phyloP scores from a whole-genome alignment of 1,284 basidiomycete genomes.

The Grifola frondosa region DNA sequence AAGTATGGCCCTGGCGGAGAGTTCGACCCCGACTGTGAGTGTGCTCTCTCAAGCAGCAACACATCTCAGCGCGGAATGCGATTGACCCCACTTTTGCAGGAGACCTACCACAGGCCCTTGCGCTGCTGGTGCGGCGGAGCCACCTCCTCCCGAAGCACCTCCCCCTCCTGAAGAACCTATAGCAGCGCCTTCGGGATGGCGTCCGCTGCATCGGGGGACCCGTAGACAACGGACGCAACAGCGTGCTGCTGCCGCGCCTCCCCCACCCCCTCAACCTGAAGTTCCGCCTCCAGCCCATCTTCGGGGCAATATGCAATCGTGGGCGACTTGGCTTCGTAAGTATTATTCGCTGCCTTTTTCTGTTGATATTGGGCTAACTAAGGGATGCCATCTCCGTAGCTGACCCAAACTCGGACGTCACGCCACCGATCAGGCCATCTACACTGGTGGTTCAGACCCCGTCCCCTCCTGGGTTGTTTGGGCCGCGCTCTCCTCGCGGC shows the following conservation, averaged over 20 bases:
- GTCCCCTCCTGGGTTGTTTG: slow-evolving; percentile 57
- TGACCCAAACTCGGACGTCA: too few species aligned
- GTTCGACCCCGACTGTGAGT: slow-evolving; percentile 67
- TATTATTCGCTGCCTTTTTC: slow-evolving; percentile 5
- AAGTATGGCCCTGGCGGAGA: slow-evolving; percentile 76
- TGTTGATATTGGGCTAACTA: background rate
- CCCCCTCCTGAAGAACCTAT: slow-evolving; percentile 14
- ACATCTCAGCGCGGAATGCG: too few species aligned
- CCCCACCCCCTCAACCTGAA: slow-evolving; percentile 24
- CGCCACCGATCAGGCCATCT: too few species aligned
- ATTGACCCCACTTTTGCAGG: slow-evolving; percentile 43
- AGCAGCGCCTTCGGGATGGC: slow-evolving; percentile 54
- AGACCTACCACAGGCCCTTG: slow-evolving; percentile 42
- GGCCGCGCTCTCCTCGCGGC: slow-evolving; percentile 53
- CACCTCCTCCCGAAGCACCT: slow-evolving; percentile 12
- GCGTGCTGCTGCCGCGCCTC: slow-evolving; percentile 16
- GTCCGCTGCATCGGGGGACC: slow-evolving; percentile 43
- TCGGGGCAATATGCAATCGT: slow-evolving; percentile 46
- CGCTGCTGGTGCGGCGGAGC: slow-evolving; percentile 19
- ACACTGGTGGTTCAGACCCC: slow-evolving; percentile 22
- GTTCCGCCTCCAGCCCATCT: slow-evolving; percentile 20
- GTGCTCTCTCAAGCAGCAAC: background rate
- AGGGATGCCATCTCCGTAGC: too few species aligned
- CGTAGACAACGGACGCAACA: slow-evolving; percentile 26
- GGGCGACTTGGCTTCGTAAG: slow-evolving; percentile 74